Evolutionary conservation across 345 rosid genomes (phyloP).

Genomic region (Syzygium grande): DNA sequence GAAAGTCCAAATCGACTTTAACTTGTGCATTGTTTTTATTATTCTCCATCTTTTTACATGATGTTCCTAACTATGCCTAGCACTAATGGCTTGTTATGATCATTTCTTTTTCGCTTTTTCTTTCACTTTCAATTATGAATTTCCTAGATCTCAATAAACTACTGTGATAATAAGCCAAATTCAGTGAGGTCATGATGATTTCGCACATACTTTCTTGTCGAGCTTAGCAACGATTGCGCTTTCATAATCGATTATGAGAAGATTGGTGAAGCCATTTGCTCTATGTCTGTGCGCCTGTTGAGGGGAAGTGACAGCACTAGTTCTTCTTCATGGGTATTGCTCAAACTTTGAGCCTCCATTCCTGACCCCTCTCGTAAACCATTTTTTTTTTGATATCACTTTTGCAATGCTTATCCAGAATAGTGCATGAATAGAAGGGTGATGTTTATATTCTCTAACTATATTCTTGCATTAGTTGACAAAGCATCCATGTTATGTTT

Average conservation of each 20-base stretch:
- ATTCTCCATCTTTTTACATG: not conserved
- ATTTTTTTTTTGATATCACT: accelerated
- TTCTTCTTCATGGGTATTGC: not conserved
- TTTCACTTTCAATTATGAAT: not conserved
- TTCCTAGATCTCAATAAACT: not conserved
- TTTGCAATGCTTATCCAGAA: not conserved
- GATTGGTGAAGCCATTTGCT: not conserved
- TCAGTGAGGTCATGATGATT: not conserved
- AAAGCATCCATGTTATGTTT: not conserved
- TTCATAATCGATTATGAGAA: not conserved
- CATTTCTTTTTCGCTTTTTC: too few species aligned
- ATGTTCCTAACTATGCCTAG: too few species aligned
- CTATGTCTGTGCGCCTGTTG: accelerated
- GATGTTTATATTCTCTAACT: not conserved
- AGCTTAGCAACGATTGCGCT: too few species aligned
- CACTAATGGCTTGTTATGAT: too few species aligned
- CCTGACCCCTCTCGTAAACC: not conserved
- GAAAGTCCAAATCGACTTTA: not conserved
- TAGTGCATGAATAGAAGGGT: not conserved
- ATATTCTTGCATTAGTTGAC: not conserved
- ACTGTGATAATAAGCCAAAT: not conserved
- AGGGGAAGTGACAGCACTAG: not conserved
- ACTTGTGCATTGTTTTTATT: not conserved
- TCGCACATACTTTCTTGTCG: too few species aligned
- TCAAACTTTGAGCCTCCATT: not conserved